phyloP scores from a whole-genome alignment of 768 basidiomycete species.

The Botryobasidium botryosum region DNA sequence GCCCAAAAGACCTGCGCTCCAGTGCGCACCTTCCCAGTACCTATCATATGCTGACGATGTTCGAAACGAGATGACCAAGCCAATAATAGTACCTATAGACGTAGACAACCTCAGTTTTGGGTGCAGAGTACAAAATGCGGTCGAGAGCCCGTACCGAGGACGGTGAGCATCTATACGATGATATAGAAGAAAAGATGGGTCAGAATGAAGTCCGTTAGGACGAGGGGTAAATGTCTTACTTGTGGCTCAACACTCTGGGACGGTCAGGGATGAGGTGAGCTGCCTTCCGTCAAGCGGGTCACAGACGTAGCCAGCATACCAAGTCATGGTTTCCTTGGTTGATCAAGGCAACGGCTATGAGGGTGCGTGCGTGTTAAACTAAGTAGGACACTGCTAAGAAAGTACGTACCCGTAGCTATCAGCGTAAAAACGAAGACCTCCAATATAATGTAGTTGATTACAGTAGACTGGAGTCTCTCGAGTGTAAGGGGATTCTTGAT shows the following conservation, averaged over 20 bases:
- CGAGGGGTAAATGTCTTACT: not conserved
- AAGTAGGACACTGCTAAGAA: not conserved
- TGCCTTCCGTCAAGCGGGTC: too few relatives aligned
- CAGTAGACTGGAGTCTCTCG: not conserved
- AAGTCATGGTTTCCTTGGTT: not conserved
- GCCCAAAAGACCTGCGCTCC: too few relatives aligned
- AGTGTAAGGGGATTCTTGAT: too few relatives aligned
- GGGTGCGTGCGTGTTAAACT: not conserved
- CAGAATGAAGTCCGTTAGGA: not conserved
- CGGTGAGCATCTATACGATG: conserved; percentile 37
- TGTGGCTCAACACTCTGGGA: not conserved
- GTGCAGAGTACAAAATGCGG: too few relatives aligned
- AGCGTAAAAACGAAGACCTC: not conserved
- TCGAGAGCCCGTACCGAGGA: too few relatives aligned
- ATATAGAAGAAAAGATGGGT: too few relatives aligned
- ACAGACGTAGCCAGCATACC: too few relatives aligned
- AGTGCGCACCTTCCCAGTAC: conserved; percentile 41
- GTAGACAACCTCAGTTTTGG: too few relatives aligned
- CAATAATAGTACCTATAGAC: conserved; percentile 45
- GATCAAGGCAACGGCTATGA: not conserved
- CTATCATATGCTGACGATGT: conserved; percentile 56
- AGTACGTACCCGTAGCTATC: not conserved
- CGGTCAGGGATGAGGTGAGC: too few relatives aligned
- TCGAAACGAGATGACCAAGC: conserved; percentile 38
- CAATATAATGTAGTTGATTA: not conserved